Evolutionary conservation across 2,329 filamentous ascomycete species (phyloP).

Genomic region (Blumeria hordei): DNA sequence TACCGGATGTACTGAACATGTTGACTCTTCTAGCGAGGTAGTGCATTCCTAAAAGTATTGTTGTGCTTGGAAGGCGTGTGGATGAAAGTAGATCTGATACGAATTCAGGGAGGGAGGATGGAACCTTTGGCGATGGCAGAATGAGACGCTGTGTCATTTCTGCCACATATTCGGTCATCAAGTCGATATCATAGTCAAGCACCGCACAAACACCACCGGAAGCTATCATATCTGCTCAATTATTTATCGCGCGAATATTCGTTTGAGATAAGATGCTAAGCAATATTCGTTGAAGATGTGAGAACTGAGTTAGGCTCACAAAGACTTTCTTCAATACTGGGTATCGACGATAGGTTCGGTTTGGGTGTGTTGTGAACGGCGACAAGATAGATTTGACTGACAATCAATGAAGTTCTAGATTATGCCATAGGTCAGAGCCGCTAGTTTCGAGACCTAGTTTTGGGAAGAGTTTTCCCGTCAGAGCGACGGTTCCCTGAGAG

Average conservation of each 20-base stretch:
- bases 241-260: slow-evolving; percentile 6
- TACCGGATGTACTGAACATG: slow-evolving; percentile 23
- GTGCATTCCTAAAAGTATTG: slow-evolving; percentile 44
- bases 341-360: too few species aligned
- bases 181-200: slow-evolving; percentile 55
- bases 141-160: slow-evolving; percentile 47
- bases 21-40: slow-evolving; percentile 42
- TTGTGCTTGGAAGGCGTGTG: slow-evolving; percentile 45
- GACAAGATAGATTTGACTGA: too few species aligned
- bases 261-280: too few species aligned
- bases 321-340: too few species aligned
- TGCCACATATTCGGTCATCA: slow-evolving; percentile 55
- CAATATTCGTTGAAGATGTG: too few species aligned
- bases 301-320: too few species aligned
- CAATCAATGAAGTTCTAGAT: too few species aligned
- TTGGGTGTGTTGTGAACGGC: too few species aligned
- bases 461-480: too few species aligned
- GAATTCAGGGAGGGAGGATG: slow-evolving; percentile 47
- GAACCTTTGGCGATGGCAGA: slow-evolving; percentile 31
- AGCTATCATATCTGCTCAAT: slow-evolving; percentile 9
- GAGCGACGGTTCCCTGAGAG: too few species aligned
- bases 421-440: too few species aligned
- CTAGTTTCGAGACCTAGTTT: too few species aligned
- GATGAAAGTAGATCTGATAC: slow-evolving; percentile 48
- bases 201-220: slow-evolving; percentile 45